Percentiles rank a stretch among this genome's conserved stretches.
Evolutionary conservation across 768 basidiomycete species (phyloP).

Genomic region (Daedalea quercina): DNA sequence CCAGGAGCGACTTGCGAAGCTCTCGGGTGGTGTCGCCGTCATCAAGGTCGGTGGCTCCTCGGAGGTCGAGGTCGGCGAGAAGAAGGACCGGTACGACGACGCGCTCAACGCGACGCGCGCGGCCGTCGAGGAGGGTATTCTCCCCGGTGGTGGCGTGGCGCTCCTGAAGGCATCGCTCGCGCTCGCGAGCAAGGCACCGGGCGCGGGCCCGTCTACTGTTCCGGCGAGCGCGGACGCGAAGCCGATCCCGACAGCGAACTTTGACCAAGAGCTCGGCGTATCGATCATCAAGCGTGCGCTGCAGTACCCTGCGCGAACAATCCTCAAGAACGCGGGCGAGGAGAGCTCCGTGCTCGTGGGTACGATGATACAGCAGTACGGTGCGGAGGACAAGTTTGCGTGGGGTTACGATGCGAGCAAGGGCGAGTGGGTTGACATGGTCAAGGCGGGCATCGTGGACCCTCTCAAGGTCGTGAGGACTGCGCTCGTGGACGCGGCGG

Average conservation of each 20-base stretch:
- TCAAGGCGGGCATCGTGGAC: slow-evolving; percentile 90
- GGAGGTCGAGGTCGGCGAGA: slow-evolving; percentile 97
- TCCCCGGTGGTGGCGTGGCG: slow-evolving; percentile 94
- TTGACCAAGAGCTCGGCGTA: slow-evolving; percentile 95
- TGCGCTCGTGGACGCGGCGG: slow-evolving; percentile 84
- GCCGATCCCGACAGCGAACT: slow-evolving; percentile 79
- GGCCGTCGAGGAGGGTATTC: slow-evolving; percentile 97
- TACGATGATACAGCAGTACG: slow-evolving; percentile 66
- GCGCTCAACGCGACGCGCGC: slow-evolving; percentile 97
- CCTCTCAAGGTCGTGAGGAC: slow-evolving; percentile 94
- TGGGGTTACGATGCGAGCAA: slow-evolving; percentile 90
- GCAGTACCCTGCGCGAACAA: slow-evolving; percentile 77
- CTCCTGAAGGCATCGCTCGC: slow-evolving; percentile 79
- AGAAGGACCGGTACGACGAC: slow-evolving; percentile 98
- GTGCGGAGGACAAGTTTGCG: slow-evolving; percentile 66
- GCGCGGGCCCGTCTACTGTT: slow-evolving; percentile 20
- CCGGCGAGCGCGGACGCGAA: slow-evolving; percentile 52
- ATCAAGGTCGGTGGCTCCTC: slow-evolving; percentile 93
- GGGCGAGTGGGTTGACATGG: slow-evolving; percentile 94
- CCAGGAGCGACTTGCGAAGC: slow-evolving; percentile 95
- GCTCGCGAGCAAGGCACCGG: slow-evolving; percentile 41
- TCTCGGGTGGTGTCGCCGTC: slow-evolving; percentile 94
- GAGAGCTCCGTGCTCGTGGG: slow-evolving; percentile 93
- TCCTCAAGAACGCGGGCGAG: slow-evolving; percentile 91
- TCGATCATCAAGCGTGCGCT: slow-evolving; percentile 87